phyloP scores from a whole-genome alignment of 352 stramenopile species.

The Elongisporangium undulatum region DNA sequence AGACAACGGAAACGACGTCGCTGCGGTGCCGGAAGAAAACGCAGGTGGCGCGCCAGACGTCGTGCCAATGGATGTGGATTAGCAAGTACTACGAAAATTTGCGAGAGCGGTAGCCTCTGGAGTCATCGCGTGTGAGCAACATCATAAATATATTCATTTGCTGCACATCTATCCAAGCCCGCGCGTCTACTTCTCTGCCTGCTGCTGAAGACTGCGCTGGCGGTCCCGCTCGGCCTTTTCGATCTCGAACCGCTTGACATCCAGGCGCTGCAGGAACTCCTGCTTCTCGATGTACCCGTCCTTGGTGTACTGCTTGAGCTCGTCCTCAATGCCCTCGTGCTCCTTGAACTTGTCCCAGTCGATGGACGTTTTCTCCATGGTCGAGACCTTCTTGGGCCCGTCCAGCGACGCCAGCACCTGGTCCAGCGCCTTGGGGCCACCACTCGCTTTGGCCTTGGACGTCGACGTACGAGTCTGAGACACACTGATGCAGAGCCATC shows the following conservation, averaged over 20 bases:
- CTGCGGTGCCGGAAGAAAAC: constrained; percentile 27
- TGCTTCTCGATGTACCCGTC: constrained; percentile 94
- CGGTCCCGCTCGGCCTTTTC: constrained; percentile 86
- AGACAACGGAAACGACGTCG: constrained; percentile 21
- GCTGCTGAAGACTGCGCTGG: constrained; percentile 51
- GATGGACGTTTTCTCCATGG: constrained; percentile 92
- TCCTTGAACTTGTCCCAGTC: constrained; percentile 97
- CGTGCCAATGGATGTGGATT: constrained; percentile 77
- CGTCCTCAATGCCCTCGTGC: constrained; percentile 88
- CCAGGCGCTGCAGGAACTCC: constrained; percentile 91
- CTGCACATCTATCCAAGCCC: not conserved
- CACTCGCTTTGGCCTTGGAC: constrained; percentile 5
- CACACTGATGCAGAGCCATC: constrained; percentile 11
- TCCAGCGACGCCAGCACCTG: constrained; percentile 83
- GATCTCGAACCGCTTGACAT: constrained; percentile 87
- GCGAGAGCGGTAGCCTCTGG: not conserved
- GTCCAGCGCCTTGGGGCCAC: constrained; percentile 56
- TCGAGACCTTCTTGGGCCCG: constrained; percentile 90
- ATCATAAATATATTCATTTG: constrained; percentile 4
- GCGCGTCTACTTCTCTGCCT: constrained; percentile 20
- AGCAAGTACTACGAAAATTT: constrained; percentile 7
- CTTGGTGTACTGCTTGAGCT: constrained; percentile 91
- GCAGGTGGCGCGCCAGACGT: constrained; percentile 41
- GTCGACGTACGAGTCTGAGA: constrained; percentile 8
- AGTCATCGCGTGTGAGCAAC: not conserved